Percentiles rank a stretch among this genome's conserved stretches.
phyloP scores from a whole-genome alignment of 345 rosid species.

The Kandelia obovata region DNA sequence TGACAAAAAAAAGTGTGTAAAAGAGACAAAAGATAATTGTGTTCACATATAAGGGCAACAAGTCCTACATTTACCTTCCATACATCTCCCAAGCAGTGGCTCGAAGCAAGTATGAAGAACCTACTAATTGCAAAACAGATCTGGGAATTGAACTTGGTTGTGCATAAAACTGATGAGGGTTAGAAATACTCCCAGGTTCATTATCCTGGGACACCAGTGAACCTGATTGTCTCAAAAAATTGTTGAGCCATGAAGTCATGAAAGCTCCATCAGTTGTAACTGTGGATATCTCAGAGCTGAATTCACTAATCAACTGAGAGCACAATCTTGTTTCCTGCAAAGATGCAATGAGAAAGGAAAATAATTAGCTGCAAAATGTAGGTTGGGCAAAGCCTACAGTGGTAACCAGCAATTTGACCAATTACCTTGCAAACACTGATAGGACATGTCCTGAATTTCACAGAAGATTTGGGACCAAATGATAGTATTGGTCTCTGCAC shows the following conservation, averaged over 20 bases:
- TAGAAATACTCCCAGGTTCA: conserved; percentile 47
- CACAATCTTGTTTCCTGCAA: conserved; percentile 76
- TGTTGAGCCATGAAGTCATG: conserved; percentile 80
- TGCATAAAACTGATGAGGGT: conserved; percentile 51
- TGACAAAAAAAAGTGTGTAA: not conserved
- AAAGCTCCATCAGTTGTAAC: conserved; percentile 68
- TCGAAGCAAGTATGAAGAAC: conserved; percentile 86
- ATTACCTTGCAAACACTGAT: conserved; percentile 88
- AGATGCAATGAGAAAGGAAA: conserved; percentile 17
- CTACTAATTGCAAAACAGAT: conserved; percentile 77
- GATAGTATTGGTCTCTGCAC: conserved; percentile 88
- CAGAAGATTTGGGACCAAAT: conserved; percentile 89
- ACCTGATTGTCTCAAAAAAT: conserved; percentile 57
- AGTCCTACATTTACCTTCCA: conserved; percentile 67
- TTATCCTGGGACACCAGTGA: conserved; percentile 50
- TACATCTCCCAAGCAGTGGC: conserved; percentile 95
- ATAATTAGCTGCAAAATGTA: not conserved
- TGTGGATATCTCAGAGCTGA: conserved; percentile 59
- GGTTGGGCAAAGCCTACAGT: conserved; percentile 1
- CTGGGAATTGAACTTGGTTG: conserved; percentile 78
- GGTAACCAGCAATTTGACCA: conserved; percentile 12
- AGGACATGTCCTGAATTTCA: conserved; percentile 79
- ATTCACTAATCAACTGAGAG: conserved; percentile 70
- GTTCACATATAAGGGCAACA: not conserved
- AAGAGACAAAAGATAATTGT: not conserved